Evolutionary conservation across 1,284 basidiomycete species (phyloP), one percentile per base, ranked within the genome.

Genomic region (Cryptococcus wingfieldii): DNA sequence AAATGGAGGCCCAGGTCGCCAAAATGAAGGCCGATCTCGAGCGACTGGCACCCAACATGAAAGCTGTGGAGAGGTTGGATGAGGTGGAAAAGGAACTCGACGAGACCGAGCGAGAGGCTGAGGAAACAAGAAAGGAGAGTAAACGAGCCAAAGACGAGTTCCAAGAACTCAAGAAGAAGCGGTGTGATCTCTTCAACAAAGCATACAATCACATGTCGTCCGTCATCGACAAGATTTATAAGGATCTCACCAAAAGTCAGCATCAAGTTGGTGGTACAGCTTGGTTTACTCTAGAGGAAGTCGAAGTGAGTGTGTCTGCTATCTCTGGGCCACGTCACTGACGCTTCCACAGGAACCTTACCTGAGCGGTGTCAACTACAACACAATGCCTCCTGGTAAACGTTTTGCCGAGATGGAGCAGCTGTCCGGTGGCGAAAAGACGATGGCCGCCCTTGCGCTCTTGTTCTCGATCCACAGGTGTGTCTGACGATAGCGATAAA

Each of bases 391-490:
- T 0, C 94, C 94, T 0, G 95, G 98, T 86, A 99, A 99, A 76
- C 88, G 93, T 6, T 98, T 98, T 82, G 84, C 94, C 62, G 96
- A 98, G 74, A 98, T 98, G 89, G 94, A 98, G 59, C 94, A 98
- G 73, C 80, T 98, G 5, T 98, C 93, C 0, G 96, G 95, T 52
- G 96, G 96, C 25, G 96, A 99, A 75, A 98, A 98, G 80, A 98
- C 95, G 0, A 95, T 98, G 61, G 96, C 96, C 4, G 95, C 96
- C 6, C 80, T 98, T 18, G 94, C 95, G 0, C 80, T 99, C 18
- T 81, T 98, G 28, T 98, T 98, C 71, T 92, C 95, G 13, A 96
- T 98, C 55, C 95, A 98, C 76, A 91, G 88, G 89, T 87, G 47
- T 44, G 77, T 63, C 27, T 5, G 14, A 8, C 8, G 45, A 12